Percentiles rank a stretch among this genome's conserved stretches.
phyloP scores from a whole-genome alignment of 805 yeast genomes.

The Phaffomyces opuntiae region DNA sequence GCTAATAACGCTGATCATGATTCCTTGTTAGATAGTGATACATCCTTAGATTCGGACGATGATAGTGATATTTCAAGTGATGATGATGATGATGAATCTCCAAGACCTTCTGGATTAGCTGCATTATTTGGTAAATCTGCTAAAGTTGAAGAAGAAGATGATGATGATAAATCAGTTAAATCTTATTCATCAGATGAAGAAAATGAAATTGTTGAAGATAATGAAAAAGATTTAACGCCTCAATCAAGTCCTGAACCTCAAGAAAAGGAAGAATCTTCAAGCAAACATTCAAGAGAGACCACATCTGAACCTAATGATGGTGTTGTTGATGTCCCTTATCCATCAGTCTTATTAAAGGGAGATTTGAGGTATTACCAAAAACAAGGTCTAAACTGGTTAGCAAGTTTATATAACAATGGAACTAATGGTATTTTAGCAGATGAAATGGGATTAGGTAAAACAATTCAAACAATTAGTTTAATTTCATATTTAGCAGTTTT shows the following conservation, averaged over 20 bases:
- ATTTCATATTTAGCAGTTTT: slow-evolving; percentile 87
- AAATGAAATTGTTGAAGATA: slow-evolving; percentile 15
- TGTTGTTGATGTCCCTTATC: slow-evolving; percentile 70
- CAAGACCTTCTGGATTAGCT: slow-evolving; percentile 25
- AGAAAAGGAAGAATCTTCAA: not conserved
- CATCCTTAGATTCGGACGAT: slow-evolving; percentile 26
- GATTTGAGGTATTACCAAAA: slow-evolving; percentile 85
- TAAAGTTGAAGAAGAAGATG: slow-evolving; percentile 19
- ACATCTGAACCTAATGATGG: slow-evolving; percentile 24
- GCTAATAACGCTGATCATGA: slow-evolving; percentile 18
- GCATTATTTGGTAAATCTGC: slow-evolving; percentile 29
- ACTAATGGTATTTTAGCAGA: slow-evolving; percentile 98
- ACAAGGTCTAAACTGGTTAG: slow-evolving; percentile 95
- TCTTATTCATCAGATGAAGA: slow-evolving; percentile 20
- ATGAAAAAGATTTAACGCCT: slow-evolving; percentile 21
- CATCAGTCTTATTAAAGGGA: slow-evolving; percentile 67
- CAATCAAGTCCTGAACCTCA: slow-evolving; percentile 7
- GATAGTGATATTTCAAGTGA: slow-evolving; percentile 21
- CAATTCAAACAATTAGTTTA: slow-evolving; percentile 90
- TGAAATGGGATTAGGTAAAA: slow-evolving; percentile 98
- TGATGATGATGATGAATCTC: slow-evolving; percentile 13
- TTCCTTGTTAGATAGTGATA: slow-evolving; percentile 21
- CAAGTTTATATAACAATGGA: slow-evolving; percentile 82
- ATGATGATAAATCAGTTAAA: slow-evolving; percentile 30
- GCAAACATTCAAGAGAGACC: slow-evolving; percentile 11